Base-by-base conservation (phyloP, 2,329 filamentous ascomycete genomes). In the Aspergillus sp. region DNA sequence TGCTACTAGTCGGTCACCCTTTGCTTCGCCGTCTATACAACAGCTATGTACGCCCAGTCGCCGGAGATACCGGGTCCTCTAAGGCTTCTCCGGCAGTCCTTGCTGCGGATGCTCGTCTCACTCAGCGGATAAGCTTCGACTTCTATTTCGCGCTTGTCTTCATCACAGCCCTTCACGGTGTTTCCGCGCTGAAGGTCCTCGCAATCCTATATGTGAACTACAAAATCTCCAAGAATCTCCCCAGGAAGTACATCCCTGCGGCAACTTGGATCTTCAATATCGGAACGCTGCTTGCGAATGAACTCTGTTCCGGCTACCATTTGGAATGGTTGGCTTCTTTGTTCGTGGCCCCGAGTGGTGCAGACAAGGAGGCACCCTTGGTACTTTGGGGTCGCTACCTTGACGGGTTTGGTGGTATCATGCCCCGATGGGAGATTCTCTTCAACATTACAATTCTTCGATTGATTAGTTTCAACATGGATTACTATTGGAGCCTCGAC, bases 391-490 rank as follows among this genome's bases (percentile, higher is more conserved):
- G 88, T 7, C 80, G 81, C 47, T 90, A 86, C 80, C 80, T 98
- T 15, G 95, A 99, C 76, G 82, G 84, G 55, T 89, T 89, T 65
- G 88, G 91, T 7, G 95, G 95, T 0, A 80, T 99, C n/a, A 88
- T 96, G 73, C 83, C 89, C 0, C 86, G 94, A 61, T 99, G 95
- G 95, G 92, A 98, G 74, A 88, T 99, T n/a, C 84, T 97, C 5
- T 99, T 99, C 83, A 99, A 99, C 72, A 87, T 99, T 63, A 97
- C 94, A 3, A 89, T 98, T 25, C 80, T 99, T 58, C 89, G 95
- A 5, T 82, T 98, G 51, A 92, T 99, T 69, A 97, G 94, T 74
- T 99, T 97, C 84, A 98, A 98, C 75, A 78, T 99, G 72, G 95
- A 99, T 77, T 93, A 96, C 74, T 94, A 96, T 75, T 99, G 95